Conservation (phyloP, 768 basidiomycete genomes). For the Strobilomyces echinocephalus region DNA sequence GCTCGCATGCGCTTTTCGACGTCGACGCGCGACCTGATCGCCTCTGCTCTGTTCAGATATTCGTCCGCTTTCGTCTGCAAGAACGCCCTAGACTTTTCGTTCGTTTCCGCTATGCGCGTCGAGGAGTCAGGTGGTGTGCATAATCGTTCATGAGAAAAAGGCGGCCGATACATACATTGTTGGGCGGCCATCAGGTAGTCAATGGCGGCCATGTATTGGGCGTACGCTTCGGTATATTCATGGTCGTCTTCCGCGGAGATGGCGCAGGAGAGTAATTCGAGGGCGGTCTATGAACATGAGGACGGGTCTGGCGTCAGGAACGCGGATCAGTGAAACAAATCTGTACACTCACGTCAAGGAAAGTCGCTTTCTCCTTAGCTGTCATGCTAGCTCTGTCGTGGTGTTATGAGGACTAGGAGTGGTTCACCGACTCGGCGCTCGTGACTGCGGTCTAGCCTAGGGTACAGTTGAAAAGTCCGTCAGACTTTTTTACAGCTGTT, state of each 20-base stretch:
- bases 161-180: slow-evolving; percentile 53
- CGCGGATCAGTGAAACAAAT: background rate
- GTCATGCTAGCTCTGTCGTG: background rate
- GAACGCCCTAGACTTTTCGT: slow-evolving; percentile 17
- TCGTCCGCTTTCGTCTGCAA: slow-evolving; percentile 18
- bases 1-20: background rate
- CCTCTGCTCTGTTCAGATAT: slow-evolving; percentile 17
- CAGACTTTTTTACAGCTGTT: too few relatives aligned
- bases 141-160: background rate
- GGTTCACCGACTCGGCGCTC: too few relatives aligned
- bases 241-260: slow-evolving; percentile 86
- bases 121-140: too few relatives aligned
- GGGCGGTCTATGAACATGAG: slow-evolving; percentile 49
- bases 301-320: background rate
- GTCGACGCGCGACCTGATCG: background rate
- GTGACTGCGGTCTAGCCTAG: background rate
- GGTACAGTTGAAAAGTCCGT: too few relatives aligned
- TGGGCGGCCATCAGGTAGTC: slow-evolving; percentile 97
- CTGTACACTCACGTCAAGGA: slow-evolving; percentile 11
- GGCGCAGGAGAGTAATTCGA: slow-evolving; percentile 84
- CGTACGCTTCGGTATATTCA: slow-evolving; percentile 90
- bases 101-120: slow-evolving; percentile 6
- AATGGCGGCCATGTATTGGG: slow-evolving; percentile 85
- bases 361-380: background rate
- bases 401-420: too few relatives aligned